A percentile compares a stretch with the other conserved stretches of the same genome.
These are phyloP conservation scores for Lentithecium fluviatile DNA, from an alignment of 495 filamentous ascomycete species.

Conservation along the genomic window DNA sequence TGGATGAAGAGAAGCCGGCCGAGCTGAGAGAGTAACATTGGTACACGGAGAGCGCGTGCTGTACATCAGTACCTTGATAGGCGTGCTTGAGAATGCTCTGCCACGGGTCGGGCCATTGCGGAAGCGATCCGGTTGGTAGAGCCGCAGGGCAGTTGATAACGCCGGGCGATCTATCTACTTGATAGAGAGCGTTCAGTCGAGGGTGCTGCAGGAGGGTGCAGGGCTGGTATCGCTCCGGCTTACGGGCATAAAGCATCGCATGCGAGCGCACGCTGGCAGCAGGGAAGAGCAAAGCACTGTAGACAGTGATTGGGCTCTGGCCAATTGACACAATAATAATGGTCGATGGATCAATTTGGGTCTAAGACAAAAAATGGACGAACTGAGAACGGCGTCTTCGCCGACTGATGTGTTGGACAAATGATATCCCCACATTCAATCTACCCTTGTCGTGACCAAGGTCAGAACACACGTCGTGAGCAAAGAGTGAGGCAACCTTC, in stretches of 20 bases:
- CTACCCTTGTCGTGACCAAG: background rate
- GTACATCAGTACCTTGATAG: slow-evolving; percentile 16
- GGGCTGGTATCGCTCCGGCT: slow-evolving; percentile 11
- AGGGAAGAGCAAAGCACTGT: background rate
- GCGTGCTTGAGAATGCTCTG: background rate
- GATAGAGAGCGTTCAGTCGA: background rate
- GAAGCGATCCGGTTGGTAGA: slow-evolving; percentile 24
- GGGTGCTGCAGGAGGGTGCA: background rate
- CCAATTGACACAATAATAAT: background rate
- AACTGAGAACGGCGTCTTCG: slow-evolving; percentile 9
- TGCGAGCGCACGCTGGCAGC: slow-evolving; percentile 3
- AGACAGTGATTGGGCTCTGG: background rate
- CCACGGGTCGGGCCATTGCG: slow-evolving; percentile 21
- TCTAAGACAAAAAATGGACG: background rate
- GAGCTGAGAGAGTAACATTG: slow-evolving; percentile 13
- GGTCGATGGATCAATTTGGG: background rate
- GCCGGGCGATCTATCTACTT: slow-evolving; percentile 12
- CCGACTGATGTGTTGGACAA: slow-evolving; percentile 12
- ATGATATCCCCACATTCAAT: background rate
- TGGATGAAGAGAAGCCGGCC: background rate
- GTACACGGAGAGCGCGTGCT: slow-evolving; percentile 16
- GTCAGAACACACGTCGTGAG: background rate
- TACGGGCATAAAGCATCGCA: slow-evolving; percentile 2
- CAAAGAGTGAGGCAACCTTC: slow-evolving; percentile 6
- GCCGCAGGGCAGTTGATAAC: slow-evolving; percentile 10